Conservation (phyloP, 2,329 filamentous ascomycete species). For the Aspergillus udagawae region DNA sequence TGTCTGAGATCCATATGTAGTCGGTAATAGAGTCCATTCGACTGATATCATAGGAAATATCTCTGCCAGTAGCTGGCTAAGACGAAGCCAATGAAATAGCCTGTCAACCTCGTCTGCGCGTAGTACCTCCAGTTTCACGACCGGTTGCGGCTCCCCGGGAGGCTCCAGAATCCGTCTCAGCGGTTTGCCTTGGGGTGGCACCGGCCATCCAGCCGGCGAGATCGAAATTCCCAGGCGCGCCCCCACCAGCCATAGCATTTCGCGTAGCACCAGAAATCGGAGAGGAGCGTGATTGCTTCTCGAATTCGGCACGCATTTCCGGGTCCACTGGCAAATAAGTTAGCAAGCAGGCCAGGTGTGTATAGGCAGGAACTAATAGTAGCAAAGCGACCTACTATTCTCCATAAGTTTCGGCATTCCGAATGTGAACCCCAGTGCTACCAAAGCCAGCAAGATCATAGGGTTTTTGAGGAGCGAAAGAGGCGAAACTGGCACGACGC, state of each 20-base stretch:
- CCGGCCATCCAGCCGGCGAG: conserved; percentile 67
- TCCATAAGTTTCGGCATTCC: conserved; percentile 95
- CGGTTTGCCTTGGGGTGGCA: conserved; percentile 28
- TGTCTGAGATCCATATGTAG: not conserved
- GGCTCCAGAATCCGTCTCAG: conserved; percentile 14
- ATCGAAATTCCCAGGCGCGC: conserved; percentile 60
- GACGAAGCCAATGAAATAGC: not conserved
- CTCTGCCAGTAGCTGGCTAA: not conserved
- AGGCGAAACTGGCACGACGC: conserved; percentile 60
- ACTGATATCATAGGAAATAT: not conserved
- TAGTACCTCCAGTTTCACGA: conserved; percentile 22
- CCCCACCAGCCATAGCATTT: conserved; percentile 57
- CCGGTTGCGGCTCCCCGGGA: conserved; percentile 20
- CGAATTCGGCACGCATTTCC: conserved; percentile 90
- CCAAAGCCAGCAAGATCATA: conserved; percentile 89
- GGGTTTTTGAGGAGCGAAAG: conserved; percentile 83
- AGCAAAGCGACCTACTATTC: conserved; percentile 66
- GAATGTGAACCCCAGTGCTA: conserved; percentile 77
- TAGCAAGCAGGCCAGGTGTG: not conserved
- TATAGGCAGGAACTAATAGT: conserved; percentile 1
- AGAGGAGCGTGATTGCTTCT: conserved; percentile 77
- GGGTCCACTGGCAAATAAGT: conserved; percentile 70
- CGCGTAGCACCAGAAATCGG: conserved; percentile 59
- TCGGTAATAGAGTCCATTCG: not conserved
- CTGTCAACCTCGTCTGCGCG: conserved; percentile 27